Evolutionary conservation across 139 green algal genomes (phyloP).

Genomic region (Picochlorum sp.): DNA sequence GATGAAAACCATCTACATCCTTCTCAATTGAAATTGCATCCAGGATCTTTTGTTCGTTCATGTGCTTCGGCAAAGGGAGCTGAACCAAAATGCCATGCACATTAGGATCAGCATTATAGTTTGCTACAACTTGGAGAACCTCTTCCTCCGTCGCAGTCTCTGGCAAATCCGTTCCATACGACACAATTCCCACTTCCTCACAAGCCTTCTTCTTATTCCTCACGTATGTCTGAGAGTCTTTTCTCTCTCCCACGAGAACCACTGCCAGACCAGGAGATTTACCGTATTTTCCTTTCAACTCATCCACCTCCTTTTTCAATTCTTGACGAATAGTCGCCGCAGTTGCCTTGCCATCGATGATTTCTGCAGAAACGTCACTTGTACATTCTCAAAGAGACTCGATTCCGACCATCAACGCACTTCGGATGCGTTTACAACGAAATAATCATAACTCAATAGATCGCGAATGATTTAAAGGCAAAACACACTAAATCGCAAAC

Average conservation of each 20-base stretch:
- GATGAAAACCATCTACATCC: slow-evolving; percentile 94
- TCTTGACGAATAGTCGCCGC: slow-evolving; percentile 64
- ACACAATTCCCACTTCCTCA: slow-evolving; percentile 82
- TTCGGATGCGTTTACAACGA: too few relatives aligned
- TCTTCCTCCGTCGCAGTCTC: slow-evolving; percentile 79
- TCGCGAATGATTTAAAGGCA: too few relatives aligned
- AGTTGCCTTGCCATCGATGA: slow-evolving; percentile 83
- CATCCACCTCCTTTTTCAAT: slow-evolving; percentile 47
- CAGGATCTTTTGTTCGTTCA: slow-evolving; percentile 65
- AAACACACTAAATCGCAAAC: too few relatives aligned
- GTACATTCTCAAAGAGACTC: not conserved
- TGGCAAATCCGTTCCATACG: slow-evolving; percentile 75
- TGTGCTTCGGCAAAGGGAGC: slow-evolving; percentile 67
- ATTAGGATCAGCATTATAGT: slow-evolving; percentile 55
- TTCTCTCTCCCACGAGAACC: slow-evolving; percentile 87
- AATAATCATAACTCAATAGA: too few relatives aligned
- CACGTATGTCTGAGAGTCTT: slow-evolving; percentile 96
- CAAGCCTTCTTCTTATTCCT: slow-evolving; percentile 90
- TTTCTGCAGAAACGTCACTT: slow-evolving; percentile 2
- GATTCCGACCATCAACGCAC: too few relatives aligned
- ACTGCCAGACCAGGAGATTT: slow-evolving; percentile 88
- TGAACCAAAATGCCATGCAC: slow-evolving; percentile 90
- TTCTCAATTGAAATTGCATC: slow-evolving; percentile 80
- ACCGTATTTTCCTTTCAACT: slow-evolving; percentile 41
- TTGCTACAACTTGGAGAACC: slow-evolving; percentile 67